phyloP scores from a whole-genome alignment of 139 green algal genomes.

The Chlamydomonas eustigma region DNA sequence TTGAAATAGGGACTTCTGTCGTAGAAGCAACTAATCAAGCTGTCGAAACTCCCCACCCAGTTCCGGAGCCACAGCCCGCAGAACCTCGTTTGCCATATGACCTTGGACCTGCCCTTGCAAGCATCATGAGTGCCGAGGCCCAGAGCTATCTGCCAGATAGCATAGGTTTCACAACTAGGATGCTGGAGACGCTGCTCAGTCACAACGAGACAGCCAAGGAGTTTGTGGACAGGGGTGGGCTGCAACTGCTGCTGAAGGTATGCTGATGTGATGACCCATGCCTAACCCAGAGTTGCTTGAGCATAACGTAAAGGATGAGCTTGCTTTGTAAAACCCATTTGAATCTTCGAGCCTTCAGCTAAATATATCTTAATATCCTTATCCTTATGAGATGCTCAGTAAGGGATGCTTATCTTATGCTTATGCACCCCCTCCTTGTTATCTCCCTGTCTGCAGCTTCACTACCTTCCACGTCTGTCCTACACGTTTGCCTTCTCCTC shows the following conservation, averaged over 20 bases:
- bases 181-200: slow-evolving; percentile 84
- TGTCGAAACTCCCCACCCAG: slow-evolving; percentile 2
- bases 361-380: no score
- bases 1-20: no score
- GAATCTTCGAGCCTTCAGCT: no score
- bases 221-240: slow-evolving; percentile 76
- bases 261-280: no score
- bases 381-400: no score
- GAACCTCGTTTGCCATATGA: slow-evolving; percentile 18
- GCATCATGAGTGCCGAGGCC: not conserved
- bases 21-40: not conserved
- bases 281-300: no score
- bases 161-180: slow-evolving; percentile 63
- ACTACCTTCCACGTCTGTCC: slow-evolving; percentile 70
- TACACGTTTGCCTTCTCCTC: slow-evolving; percentile 71
- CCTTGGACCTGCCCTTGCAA: slow-evolving; percentile 7
- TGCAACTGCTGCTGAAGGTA: slow-evolving; percentile 60
- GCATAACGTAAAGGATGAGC: no score
- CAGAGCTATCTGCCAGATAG: slow-evolving; percentile 59
- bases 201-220: slow-evolving; percentile 49
- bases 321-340: no score
- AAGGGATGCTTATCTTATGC: not conserved
- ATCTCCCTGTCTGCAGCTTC: slow-evolving; percentile 63
- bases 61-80: not conserved
- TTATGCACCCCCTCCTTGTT: not conserved